Evolutionary conservation across 106 monocot genomes (phyloP).

Genomic region (Narthecium ossifragum): DNA sequence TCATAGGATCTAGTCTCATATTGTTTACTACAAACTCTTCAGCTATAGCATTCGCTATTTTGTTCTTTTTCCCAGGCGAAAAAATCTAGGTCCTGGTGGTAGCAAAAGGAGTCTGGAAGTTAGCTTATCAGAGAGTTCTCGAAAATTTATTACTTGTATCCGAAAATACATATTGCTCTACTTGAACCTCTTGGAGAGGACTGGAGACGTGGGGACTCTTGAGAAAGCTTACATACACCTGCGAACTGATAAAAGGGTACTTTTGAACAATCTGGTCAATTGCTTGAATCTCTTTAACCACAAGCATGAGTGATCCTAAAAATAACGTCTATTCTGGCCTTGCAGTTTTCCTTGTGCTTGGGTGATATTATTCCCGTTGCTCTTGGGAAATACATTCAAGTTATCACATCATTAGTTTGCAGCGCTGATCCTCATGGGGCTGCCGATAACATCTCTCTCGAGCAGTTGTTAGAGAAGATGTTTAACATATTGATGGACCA

Average conservation of each 20-base stretch:
- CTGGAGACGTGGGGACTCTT: slow-evolving; percentile 64
- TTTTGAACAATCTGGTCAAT: not conserved
- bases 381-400: slow-evolving; percentile 85
- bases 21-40: too few species aligned
- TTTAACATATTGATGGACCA: slow-evolving; percentile 89
- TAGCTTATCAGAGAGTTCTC: slow-evolving; percentile 91
- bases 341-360: slow-evolving; percentile 75
- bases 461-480: slow-evolving; percentile 75
- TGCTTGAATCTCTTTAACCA: not conserved
- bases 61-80: slow-evolving; percentile 38
- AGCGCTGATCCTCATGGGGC: slow-evolving; percentile 20
- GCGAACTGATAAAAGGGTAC: slow-evolving; percentile 87
- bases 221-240: slow-evolving; percentile 86
- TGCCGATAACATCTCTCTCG: slow-evolving; percentile 29
- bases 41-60: not conserved
- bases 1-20: too few species aligned
- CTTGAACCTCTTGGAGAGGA: slow-evolving; percentile 75
- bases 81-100: slow-evolving; percentile 43
- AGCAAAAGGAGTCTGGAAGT: slow-evolving; percentile 66
- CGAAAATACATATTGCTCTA: slow-evolving; percentile 89
- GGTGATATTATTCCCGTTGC: slow-evolving; percentile 74
- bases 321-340: not conserved
- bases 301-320: not conserved
- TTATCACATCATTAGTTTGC: slow-evolving; percentile 50
- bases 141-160: slow-evolving; percentile 97